Base-by-base conservation (phyloP, 2,329 filamentous ascomycete species). In the Fusarium longipes region DNA sequence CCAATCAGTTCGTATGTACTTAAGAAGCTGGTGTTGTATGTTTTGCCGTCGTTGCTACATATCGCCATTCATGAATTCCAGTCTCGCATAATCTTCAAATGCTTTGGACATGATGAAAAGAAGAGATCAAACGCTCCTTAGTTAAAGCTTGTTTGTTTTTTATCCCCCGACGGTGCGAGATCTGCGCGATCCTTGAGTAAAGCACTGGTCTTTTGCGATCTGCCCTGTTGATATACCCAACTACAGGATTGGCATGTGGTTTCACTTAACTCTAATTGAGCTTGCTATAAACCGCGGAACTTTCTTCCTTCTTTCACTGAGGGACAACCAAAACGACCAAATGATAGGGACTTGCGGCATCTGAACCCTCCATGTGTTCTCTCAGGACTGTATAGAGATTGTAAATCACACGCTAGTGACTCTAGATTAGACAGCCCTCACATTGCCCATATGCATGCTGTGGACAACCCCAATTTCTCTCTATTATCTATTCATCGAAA, bases 251-350 rank as follows among this genome's bases (percentile, higher is more conserved):
- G 15, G 7, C 6, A 11, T 9, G 17, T 29, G 10, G n/a, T 2
- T 18, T 43, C 40, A 43, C 29, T 3, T 14, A 18, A 43, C 25
- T 18, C 25, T 20, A 3, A 8, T 14, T 9, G 5, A 11, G 5
- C 0, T 5, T 5, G 11, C 9, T 29, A 29, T 25, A 43, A 3
- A 7, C 40, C 11, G n/a, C n/a, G 17, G 25, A 43, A 29, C n/a
- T 17, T 29, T 29, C 15, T 10, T 29, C 6, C 7, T 15, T 29
- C 25, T 20, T 30, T 12, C 3, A 29, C 11, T 9, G 11, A 5
- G 20, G 2, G 4, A n/a, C 6, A 7, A 10, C 2, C 8, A 14
- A 3, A 14, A 1, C 15, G 18, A 3, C 4, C 2, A 43, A 20
- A 43, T 43, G 17, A 29, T 5, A 7, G 17, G 40, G 25, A 43